These are phyloP conservation scores for Nannizziopsis barbatae DNA, from an alignment of 2,329 filamentous ascomycete genomes.

Conservation along the genomic window DNA sequence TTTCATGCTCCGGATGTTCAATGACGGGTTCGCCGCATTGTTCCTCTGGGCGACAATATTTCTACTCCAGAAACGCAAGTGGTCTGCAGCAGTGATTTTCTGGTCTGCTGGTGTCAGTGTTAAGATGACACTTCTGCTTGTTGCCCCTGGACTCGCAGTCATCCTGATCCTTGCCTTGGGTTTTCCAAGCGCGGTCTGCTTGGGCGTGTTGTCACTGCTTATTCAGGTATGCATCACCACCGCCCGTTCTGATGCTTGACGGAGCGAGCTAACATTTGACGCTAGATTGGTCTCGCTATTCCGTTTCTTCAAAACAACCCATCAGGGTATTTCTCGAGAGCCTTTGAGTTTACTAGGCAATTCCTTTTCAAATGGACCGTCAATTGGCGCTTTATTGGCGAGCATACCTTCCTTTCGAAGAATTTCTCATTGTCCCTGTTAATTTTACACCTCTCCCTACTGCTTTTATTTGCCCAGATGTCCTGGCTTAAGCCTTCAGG, in stretches of 20 bases:
- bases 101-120: constrained; percentile 76
- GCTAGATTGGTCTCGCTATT: constrained; percentile 43
- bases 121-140: constrained; percentile 86
- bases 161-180: constrained; percentile 65
- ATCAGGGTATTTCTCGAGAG: constrained; percentile 62
- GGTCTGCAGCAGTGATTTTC: constrained; percentile 59
- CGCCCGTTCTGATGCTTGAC: constrained; percentile 10
- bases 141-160: constrained; percentile 67
- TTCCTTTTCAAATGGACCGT: constrained; percentile 99
- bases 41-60: constrained; percentile 76
- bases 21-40: constrained; percentile 80
- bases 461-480: constrained; percentile 53
- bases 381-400: constrained; percentile 93
- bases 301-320: constrained; percentile 59
- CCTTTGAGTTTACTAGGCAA: constrained; percentile 81
- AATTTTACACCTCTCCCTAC: constrained; percentile 51
- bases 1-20: constrained; percentile 86
- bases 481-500: constrained; percentile 63
- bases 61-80: constrained; percentile 61
- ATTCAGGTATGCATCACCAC: constrained; percentile 52
- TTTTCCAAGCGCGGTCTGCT: constrained; percentile 51
- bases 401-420: constrained; percentile 63
- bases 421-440: constrained; percentile 59
- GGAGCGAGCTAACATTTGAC: constrained; percentile 15
- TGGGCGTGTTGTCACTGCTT: constrained; percentile 61